Evolutionary conservation across 805 yeast species (phyloP).

Genomic region (Kazachstania taianensis): DNA sequence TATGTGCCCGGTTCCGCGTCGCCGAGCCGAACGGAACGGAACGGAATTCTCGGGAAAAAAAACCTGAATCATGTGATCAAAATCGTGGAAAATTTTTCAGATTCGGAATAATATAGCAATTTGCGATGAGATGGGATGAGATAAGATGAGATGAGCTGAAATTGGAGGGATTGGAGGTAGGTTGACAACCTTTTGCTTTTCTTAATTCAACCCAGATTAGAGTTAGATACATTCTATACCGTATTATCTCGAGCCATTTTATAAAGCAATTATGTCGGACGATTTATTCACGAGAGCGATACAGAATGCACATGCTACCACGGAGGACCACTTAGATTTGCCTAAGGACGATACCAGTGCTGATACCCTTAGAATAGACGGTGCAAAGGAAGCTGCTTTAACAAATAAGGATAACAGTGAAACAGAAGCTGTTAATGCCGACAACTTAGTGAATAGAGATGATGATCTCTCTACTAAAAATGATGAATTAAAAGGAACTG

Average conservation of each 20-base stretch:
- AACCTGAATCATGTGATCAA: too few relatives aligned
- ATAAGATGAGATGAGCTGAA: not conserved
- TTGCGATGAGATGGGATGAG: too few relatives aligned
- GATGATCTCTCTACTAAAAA: not conserved
- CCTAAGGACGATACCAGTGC: not conserved
- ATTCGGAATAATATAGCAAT: too few relatives aligned
- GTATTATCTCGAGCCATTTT: too few relatives aligned
- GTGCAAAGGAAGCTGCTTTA: conserved; percentile 15
- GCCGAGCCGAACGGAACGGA: too few relatives aligned
- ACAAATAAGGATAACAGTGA: conserved; percentile 10
- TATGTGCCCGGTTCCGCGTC: too few relatives aligned
- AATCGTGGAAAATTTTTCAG: too few relatives aligned
- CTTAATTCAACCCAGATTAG: too few relatives aligned
- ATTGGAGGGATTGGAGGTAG: not conserved
- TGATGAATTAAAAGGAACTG: not conserved
- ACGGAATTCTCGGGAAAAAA: too few relatives aligned
- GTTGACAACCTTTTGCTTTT: too few relatives aligned
- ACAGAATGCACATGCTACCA: conserved; percentile 9
- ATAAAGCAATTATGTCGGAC: conserved; percentile 7
- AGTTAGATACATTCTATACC: too few relatives aligned
- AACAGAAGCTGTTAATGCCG: conserved; percentile 3
- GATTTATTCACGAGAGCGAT: conserved; percentile 19
- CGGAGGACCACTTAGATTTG: not conserved
- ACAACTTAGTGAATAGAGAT: too few relatives aligned
- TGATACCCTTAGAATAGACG: conserved; percentile 5